These are phyloP conservation scores for Kazachstania kunashirensis DNA, from an alignment of 805 yeast genomes.

Conservation along the genomic window DNA sequence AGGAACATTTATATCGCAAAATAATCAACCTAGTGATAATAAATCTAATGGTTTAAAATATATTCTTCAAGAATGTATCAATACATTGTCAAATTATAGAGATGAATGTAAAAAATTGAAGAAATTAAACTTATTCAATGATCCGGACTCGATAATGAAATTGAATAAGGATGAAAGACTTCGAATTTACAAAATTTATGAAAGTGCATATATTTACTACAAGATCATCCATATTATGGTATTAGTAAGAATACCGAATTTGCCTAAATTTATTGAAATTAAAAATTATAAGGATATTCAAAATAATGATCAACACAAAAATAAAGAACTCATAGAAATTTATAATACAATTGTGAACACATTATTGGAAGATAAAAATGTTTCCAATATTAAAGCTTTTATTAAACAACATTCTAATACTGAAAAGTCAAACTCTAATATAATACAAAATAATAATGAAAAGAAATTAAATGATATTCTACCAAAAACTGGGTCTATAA, in stretches of 20 bases:
- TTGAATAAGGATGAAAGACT: conserved; percentile 1
- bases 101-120: conserved; percentile 23
- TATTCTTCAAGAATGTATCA: conserved; percentile 24
- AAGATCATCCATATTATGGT: conserved; percentile 26
- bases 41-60: conserved; percentile 16
- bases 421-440: not conserved
- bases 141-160: not conserved
- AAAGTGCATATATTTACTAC: conserved; percentile 29
- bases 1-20: conserved; percentile 14
- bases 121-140: conserved; percentile 1
- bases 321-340: conserved; percentile 23
- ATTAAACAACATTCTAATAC: conserved; percentile 11
- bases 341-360: conserved; percentile 27
- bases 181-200: conserved; percentile 16
- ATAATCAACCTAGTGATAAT: conserved; percentile 5
- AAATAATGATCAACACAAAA: conserved; percentile 7
- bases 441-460: not conserved
- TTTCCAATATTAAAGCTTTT: conserved; percentile 19
- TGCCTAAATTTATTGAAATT: conserved; percentile 17
- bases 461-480: not conserved
- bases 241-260: conserved; percentile 22
- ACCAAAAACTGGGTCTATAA: conserved; percentile 8
- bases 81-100: conserved; percentile 25
- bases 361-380: conserved; percentile 23
- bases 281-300: conserved; percentile 10